These are phyloP conservation scores for Talaromyces thailandensis DNA, from an alignment of 495 filamentous ascomycete species.

Conservation along the genomic window DNA sequence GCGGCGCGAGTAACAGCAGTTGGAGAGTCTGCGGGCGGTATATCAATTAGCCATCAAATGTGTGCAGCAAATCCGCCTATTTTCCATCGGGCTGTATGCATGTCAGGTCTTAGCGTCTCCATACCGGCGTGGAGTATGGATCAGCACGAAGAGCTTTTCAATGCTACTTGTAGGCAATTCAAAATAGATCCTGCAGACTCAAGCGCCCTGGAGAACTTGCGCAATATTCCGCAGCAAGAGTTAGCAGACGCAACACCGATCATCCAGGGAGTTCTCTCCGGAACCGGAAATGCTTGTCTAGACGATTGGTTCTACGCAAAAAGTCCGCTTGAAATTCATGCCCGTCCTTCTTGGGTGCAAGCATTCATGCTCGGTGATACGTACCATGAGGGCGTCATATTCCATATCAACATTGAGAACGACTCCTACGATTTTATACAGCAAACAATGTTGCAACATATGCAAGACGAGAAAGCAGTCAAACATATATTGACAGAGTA, in stretches of 20 bases:
- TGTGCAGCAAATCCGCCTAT: conserved; percentile 10
- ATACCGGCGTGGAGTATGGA: conserved; percentile 19
- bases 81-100: conserved; percentile 20
- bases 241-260: conserved; percentile 18
- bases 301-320: conserved; percentile 21
- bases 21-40: conserved; percentile 58
- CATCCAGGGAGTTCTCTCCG: conserved; percentile 17
- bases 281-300: conserved; percentile 21
- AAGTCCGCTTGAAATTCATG: conserved; percentile 10
- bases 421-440: conserved; percentile 9
- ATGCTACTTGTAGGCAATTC: conserved; percentile 16
- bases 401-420: conserved; percentile 19
- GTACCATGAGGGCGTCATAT: conserved; percentile 26
- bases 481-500: no score
- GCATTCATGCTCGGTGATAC: conserved; percentile 22
- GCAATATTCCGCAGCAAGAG: conserved; percentile 17
- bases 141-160: conserved; percentile 17
- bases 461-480: no score
- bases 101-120: conserved; percentile 17
- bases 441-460: no score
- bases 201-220: conserved; percentile 13
- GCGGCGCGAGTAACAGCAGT: conserved; percentile 52
- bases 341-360: conserved; percentile 18
- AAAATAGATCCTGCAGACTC: conserved; percentile 8
- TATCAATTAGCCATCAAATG: conserved; percentile 53